These are phyloP conservation scores for Amaranthus palmeri DNA, from an alignment of 148 eudicot genomes.

Conservation along the genomic window DNA sequence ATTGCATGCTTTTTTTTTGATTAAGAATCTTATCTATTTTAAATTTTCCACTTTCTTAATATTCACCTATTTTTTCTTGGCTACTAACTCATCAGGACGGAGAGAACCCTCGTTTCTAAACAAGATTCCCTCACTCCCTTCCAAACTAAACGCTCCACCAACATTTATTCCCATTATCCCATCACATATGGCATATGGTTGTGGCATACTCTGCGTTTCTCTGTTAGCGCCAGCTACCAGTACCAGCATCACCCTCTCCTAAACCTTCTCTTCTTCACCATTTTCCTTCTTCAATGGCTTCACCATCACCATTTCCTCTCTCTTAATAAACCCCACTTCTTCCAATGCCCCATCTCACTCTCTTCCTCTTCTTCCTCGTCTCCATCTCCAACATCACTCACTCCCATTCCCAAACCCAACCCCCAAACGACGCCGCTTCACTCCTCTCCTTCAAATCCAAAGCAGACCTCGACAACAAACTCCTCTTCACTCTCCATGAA, in stretches of 20 bases:
- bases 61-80: no score
- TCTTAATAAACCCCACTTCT: background rate
- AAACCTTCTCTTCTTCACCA: background rate
- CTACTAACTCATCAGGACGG: no score
- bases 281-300: background rate
- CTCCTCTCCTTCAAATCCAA: conserved; percentile 43
- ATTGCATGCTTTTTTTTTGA: no score
- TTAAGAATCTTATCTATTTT: no score
- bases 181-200: no score
- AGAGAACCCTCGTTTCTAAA: no score
- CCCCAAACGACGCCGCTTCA: conserved; percentile 38
- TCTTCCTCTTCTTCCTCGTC: background rate
- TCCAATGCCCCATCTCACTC: conserved; percentile 15
- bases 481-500: conserved; percentile 41
- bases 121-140: no score
- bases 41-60: no score
- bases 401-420: background rate
- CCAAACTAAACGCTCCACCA: no score
- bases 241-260: background rate
- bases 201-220: no score
- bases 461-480: conserved; percentile 44
- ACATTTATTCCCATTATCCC: no score
- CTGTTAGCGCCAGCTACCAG: no score
- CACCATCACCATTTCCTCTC: background rate
- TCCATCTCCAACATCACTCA: background rate